Base-by-base conservation (phyloP, 108 stramenopile species). In the Cyclotella choctawhatcheeana region DNA sequence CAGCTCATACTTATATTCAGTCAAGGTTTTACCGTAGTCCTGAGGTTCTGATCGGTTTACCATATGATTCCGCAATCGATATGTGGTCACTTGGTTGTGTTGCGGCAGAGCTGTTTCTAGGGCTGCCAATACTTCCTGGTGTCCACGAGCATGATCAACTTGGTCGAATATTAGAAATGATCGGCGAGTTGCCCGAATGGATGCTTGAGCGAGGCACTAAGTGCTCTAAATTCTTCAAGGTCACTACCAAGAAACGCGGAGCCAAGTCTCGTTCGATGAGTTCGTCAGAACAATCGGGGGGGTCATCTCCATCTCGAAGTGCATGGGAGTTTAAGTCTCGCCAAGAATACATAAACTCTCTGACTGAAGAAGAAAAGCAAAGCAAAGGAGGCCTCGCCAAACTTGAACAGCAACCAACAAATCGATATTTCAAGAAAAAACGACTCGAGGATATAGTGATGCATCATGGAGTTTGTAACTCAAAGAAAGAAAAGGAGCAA, bases 51-150 rank as follows among this genome's bases (percentile, higher is more conserved):
- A 83, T 99, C 16, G 99, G 99, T 18, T 64, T 98, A 18, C 94
- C 96, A 0, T 99, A 99, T 75, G 79, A 82, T 34, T 87, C 92
- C 16, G 91, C 97, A 25, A 99, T 99, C 73, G 99, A 99, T 83
- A 97, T 98, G 94, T 99, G 99, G 99, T 96, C 94, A 55, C 64
- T 99, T 37, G 99, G 99, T 0, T 99, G 99, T 83, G 97, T 99
- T 27, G 77, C 98, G n/a, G 97, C 94, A 7, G 99, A 99, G 71
- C 94, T 99, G 97, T 97, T 97, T 72, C 97, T 97, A 14, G 99
- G 99, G 5, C 96, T 97, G 73, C 99, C 99, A 12, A 84, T 98
- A 24, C 98, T 99, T 69, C 94, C 96, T 0, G 99, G 98, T 2
- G 86, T 92, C 8, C 96, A 99, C 70, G 96, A 98, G 76, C 91